Conservation (phyloP, 2,329 filamentous ascomycete species). For the Venturiaceae sp. region DNA sequence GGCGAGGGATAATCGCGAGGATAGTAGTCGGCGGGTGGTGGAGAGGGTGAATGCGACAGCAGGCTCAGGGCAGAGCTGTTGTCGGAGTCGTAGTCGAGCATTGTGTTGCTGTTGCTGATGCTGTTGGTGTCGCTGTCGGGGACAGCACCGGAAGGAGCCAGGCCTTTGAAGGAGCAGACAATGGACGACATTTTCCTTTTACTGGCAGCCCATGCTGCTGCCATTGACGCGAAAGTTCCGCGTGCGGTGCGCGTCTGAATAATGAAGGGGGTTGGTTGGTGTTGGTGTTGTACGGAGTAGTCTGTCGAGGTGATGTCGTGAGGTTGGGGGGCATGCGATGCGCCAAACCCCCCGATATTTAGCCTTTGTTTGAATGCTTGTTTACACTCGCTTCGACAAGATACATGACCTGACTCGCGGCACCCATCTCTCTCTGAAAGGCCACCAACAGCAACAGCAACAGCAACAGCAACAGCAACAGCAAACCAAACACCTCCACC, state of each 20-base stretch:
- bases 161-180: slow-evolving; percentile 11
- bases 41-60: slow-evolving; percentile 25
- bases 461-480: neutral
- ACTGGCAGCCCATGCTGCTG: slow-evolving; percentile 7
- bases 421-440: no score
- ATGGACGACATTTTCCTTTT: neutral
- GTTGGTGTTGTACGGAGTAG: neutral
- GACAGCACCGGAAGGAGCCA: slow-evolving; percentile 19
- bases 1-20: slow-evolving; percentile 24
- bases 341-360: no score
- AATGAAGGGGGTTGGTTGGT: neutral
- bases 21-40: slow-evolving; percentile 16
- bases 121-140: slow-evolving; percentile 15
- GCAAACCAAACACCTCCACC: no score
- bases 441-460: neutral
- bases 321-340: neutral
- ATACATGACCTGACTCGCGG: no score
- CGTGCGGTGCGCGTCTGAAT: neutral
- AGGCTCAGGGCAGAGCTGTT: slow-evolving; percentile 23
- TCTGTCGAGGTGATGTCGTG: neutral
- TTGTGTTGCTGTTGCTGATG: neutral
- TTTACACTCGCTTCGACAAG: no score
- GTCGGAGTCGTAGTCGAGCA: slow-evolving; percentile 23
- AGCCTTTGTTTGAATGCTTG: no score
- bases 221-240: slow-evolving; percentile 10